Conservation (phyloP, 371 early-diverging fungal genomes). For the Zopfochytrium polystomum region DNA sequence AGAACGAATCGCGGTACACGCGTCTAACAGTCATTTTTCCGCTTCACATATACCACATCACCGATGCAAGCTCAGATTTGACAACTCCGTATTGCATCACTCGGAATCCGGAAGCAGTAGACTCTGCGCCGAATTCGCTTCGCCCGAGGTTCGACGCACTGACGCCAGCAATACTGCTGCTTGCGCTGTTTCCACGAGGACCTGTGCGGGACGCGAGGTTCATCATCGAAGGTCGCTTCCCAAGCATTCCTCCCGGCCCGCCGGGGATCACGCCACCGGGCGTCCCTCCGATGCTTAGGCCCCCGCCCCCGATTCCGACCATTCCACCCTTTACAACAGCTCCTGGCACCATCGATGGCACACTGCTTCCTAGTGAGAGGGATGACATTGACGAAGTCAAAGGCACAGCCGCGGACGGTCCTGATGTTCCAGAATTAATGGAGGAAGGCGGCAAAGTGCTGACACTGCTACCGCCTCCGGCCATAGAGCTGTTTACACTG, state of each 20-base stretch:
- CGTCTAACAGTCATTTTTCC: not conserved
- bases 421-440: not conserved
- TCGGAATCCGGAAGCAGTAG: slow-evolving; percentile 32
- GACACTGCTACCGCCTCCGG: slow-evolving; percentile 11
- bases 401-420: not conserved
- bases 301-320: not conserved
- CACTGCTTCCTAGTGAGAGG: not conserved
- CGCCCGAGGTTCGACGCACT: too few relatives aligned
- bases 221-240: slow-evolving; percentile 16
- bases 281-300: not conserved
- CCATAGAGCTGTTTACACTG: slow-evolving; percentile 2
- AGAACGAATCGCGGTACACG: not conserved
- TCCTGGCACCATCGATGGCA: not conserved
- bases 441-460: not conserved
- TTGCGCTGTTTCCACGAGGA: not conserved
- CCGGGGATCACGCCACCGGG: slow-evolving; percentile 11
- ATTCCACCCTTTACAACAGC: not conserved
- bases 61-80: slow-evolving; percentile 46
- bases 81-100: slow-evolving; percentile 50
- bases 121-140: not conserved
- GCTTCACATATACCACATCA: slow-evolving; percentile 65
- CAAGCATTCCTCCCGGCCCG: slow-evolving; percentile 16
- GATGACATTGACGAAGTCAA: slow-evolving; percentile 1
- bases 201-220: not conserved
- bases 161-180: not conserved